Base-by-base conservation (phyloP, 495 filamentous ascomycete species). In the Xylaria grammica region DNA sequence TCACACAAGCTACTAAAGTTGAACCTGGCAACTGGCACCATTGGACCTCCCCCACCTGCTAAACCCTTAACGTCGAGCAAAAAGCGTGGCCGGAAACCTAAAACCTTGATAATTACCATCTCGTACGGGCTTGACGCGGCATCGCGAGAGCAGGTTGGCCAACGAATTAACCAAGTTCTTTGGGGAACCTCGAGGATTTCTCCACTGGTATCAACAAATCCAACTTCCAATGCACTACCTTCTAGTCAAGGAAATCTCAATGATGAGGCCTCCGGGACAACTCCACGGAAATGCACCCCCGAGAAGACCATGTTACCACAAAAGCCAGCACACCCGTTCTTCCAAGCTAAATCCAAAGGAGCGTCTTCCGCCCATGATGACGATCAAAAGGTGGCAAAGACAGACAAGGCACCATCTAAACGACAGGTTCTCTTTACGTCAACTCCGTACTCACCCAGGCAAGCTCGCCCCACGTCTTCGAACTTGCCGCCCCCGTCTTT, bases 321-420 rank as follows among this genome's bases (percentile, higher is more conserved):
- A 24, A 96, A 91, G 69, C 63, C 84, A 2, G 89, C 90, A 0
- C 93, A 96, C 77, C 93, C 93, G 0, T 96, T 97, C 70, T 97
- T 97, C 70, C 56, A 82, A 5, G 82, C 80, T 6, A 85, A 84
- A 61, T 1, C 66, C 7, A 67, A 74, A 27, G 9, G 61, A 1
- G 44, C 56, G 3, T 26, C 67, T 11, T 36, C 38, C 8, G 15
- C 19, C 26, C 63, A 66, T 13, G 69, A 72, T 30, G 29, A 68
- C 22, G 63, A 69, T 38, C 62, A 72, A 48, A 53, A 57, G 34
- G 20, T 58, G 19, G 17, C 60, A 22, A 67, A 62, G 36, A 56
- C 56, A 44, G 53, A 34, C 15, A 57, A 50, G 10, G 22, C 57
- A 32, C 40, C 53, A 51, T 56, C 60, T 26, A 46, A 66, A 29